Evolutionary conservation across 257 asterid genomes (phyloP), one percentile per base, ranked within the genome.

Genomic region (Galeopsis tetrahit): DNA sequence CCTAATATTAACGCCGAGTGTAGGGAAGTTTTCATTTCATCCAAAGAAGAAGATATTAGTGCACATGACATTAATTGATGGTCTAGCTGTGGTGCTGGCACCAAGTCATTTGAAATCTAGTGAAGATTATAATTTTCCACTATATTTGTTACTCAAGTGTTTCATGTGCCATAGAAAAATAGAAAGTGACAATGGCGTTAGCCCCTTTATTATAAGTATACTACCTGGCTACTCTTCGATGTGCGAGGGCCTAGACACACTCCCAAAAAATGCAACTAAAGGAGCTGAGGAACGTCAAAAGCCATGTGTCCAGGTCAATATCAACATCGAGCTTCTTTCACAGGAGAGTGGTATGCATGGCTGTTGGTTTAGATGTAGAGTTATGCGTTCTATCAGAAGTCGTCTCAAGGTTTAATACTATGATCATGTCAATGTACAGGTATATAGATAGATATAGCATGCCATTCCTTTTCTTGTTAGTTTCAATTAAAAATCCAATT

Each of bases 351-450:
- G 93, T 61, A 44, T 85, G 70, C 66, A 84, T 21, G 95, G 91
- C 31, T 90, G 93, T 81, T 88, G 96, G 93, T 83, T 82, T 72
- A 80, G 82, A 75, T 82, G 88, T 72, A 90, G 78, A 78, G 68
- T 88, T 70, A 57, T 90, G 71, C 62, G 43, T 34, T 68, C 81
- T 8, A 48, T 73, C 67, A 31, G 38, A 64, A 76, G 73, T 38
- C 71, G 14, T 32, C 36, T 87, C 15, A 83, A 68, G 78, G 85
- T 87, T 74, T 87, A 84, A 70, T 82, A 87, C 62, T 28, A 51
- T 43, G 94, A 90, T 21, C 28, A 21, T 21, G 28, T 21, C 28
- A 21, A 21, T 21, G 28, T 21, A 21, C 28, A 21, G 28, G 28
- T 21, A 21, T 21, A 21, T 21, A 21, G 28, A 21, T 21, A 21